These are phyloP conservation scores for Talaromyces adpressus DNA, from an alignment of 495 filamentous ascomycete genomes.

Conservation along the genomic window DNA sequence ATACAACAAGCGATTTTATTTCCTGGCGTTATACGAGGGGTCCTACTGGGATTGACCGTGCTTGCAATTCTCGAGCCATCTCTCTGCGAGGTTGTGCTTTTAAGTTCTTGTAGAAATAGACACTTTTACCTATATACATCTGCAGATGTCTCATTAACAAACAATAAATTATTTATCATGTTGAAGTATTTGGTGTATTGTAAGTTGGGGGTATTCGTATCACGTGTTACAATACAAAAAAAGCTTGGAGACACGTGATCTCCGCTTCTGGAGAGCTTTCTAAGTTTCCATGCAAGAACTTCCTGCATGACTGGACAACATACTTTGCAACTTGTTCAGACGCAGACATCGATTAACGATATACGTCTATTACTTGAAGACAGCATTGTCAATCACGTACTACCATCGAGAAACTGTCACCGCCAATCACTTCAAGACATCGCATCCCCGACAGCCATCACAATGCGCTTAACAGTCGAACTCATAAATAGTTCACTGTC, in stretches of 20 bases:
- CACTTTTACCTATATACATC: neutral
- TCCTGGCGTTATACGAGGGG: neutral
- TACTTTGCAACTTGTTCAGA: neutral
- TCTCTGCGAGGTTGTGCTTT: neutral
- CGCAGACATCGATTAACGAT: neutral
- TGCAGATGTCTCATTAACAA: neutral
- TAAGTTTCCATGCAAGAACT: neutral
- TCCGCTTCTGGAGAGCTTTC: neutral
- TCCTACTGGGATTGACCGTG: neutral
- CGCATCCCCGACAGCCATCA: slow-evolving; percentile 15
- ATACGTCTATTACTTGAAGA: neutral
- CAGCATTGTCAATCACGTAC: neutral
- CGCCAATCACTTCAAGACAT: neutral
- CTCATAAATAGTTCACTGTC: slow-evolving; percentile 86
- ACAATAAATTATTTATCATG: neutral
- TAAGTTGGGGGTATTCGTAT: neutral
- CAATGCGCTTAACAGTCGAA: slow-evolving; percentile 91
- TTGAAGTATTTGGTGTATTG: neutral
- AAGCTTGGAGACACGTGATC: neutral
- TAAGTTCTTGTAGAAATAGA: slow-evolving; percentile 1
- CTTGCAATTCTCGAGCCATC: neutral
- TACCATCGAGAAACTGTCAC: neutral
- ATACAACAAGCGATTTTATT: neutral
- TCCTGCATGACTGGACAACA: neutral
- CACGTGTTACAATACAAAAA: neutral